Evolutionary conservation across 2,329 filamentous ascomycete species (phyloP).

Genomic region (Dendryphion nanum): DNA sequence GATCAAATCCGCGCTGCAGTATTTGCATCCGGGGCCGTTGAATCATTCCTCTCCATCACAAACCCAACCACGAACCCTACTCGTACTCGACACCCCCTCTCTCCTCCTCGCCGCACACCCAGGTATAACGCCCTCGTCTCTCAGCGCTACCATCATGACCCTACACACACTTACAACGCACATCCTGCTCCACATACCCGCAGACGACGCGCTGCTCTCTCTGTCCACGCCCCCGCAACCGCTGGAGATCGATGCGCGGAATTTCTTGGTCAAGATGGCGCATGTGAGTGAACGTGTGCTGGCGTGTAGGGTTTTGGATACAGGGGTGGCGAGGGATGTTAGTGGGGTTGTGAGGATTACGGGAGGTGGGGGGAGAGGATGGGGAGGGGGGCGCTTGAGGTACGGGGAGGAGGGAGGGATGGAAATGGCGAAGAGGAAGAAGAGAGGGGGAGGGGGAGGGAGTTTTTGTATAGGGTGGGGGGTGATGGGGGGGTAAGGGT

Average conservation of each 20-base stretch:
- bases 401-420: slow-evolving; percentile 41
- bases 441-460: slow-evolving; percentile 52
- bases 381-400: slow-evolving; percentile 13
- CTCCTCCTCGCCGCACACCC: slow-evolving; percentile 40
- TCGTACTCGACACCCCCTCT: slow-evolving; percentile 48
- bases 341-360: slow-evolving; percentile 83
- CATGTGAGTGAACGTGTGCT: slow-evolving; percentile 73
- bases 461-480: slow-evolving; percentile 78
- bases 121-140: slow-evolving; percentile 13
- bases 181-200: slow-evolving; percentile 64
- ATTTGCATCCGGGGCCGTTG: slow-evolving; percentile 11
- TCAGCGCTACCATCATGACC: slow-evolving; percentile 25
- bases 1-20: slow-evolving; percentile 25
- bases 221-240: slow-evolving; percentile 44
- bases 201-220: slow-evolving; percentile 70
- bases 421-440: slow-evolving; percentile 20
- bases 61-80: slow-evolving; percentile 29
- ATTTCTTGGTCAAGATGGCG: slow-evolving; percentile 69
- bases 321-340: slow-evolving; percentile 84
- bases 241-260: slow-evolving; percentile 23
- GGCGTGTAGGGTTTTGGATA: slow-evolving; percentile 74
- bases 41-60: slow-evolving; percentile 1
- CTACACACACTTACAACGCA: slow-evolving; percentile 55
- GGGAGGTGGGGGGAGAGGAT: slow-evolving; percentile 35
- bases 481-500: slow-evolving; percentile 78